Conservation (phyloP, 2,329 filamentous ascomycete species). For the Ceratocystis albifundus region DNA sequence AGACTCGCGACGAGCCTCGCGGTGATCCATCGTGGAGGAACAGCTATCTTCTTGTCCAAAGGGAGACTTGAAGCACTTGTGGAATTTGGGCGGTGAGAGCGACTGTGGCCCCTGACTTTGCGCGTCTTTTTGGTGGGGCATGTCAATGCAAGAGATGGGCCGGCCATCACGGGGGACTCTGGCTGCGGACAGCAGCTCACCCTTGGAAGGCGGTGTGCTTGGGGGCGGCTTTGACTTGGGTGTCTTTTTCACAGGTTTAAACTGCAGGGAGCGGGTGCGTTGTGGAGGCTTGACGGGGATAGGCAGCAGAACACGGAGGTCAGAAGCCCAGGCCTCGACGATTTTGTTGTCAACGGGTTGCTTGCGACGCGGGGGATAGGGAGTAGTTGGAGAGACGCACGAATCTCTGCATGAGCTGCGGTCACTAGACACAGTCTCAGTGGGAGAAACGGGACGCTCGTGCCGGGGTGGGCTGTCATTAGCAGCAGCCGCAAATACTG, state of each 20-base stretch:
- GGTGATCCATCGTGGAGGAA: neutral
- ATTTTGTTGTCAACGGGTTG: constrained; percentile 9
- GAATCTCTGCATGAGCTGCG: constrained; percentile 22
- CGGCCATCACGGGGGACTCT: constrained; percentile 8
- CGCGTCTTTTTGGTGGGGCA: constrained; percentile 9
- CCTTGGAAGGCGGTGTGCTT: constrained; percentile 19
- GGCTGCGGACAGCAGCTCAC: constrained; percentile 5
- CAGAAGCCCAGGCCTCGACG: constrained; percentile 19
- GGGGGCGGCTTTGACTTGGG: constrained; percentile 11
- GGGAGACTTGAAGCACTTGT: constrained; percentile 17
- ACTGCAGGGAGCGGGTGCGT: constrained; percentile 18
- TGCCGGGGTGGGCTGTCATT: constrained; percentile 5
- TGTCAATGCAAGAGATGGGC: constrained; percentile 14
- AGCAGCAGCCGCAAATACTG: constrained; percentile 15
- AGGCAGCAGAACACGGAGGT: constrained; percentile 13
- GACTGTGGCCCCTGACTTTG: neutral
- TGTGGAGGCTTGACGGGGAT: constrained; percentile 19
- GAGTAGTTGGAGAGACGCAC: constrained; percentile 22
- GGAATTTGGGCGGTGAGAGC: constrained; percentile 19
- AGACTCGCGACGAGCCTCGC: constrained; percentile 4
- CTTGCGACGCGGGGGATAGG: constrained; percentile 18
- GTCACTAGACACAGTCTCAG: constrained; percentile 24
- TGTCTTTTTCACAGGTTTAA: constrained; percentile 19
- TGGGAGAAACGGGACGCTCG: constrained; percentile 21
- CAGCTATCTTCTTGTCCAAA: constrained; percentile 12